Conservation (phyloP, 371 early-diverging fungal genomes). For the Zychaea mexicana region DNA sequence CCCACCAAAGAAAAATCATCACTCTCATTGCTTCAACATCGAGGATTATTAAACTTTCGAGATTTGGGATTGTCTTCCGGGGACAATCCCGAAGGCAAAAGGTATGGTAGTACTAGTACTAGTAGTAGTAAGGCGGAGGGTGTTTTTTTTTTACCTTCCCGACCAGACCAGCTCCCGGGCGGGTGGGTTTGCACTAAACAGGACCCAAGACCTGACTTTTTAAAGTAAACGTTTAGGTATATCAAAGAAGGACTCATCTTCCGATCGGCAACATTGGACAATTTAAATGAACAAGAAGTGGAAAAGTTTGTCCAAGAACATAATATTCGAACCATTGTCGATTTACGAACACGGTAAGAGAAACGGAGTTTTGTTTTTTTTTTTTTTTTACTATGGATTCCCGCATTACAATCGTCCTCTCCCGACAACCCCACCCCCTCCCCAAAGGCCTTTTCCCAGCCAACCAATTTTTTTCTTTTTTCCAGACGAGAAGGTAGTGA, state of each 20-base stretch:
- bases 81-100: slow-evolving; percentile 6
- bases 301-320: slow-evolving; percentile 19
- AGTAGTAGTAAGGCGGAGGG: neutral
- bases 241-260: slow-evolving; percentile 30
- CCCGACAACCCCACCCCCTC: too few relatives aligned
- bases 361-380: neutral
- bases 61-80: slow-evolving; percentile 19
- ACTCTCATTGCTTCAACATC: slow-evolving; percentile 6
- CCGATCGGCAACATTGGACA: slow-evolving; percentile 34
- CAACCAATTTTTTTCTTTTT: too few relatives aligned
- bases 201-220: neutral
- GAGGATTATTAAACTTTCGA: slow-evolving; percentile 19
- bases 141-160: neutral
- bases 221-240: slow-evolving; percentile 23
- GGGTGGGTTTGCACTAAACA: too few relatives aligned
- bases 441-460: too few relatives aligned
- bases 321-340: slow-evolving; percentile 28
- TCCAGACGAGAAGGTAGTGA: slow-evolving; percentile 8
- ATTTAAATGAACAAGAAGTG: slow-evolving; percentile 18
- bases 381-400: neutral
- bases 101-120: neutral
- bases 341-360: slow-evolving; percentile 32
- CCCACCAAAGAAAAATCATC: too few relatives aligned
- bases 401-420: neutral
- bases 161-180: too few relatives aligned